Evolutionary conservation across 495 filamentous ascomycete genomes (phyloP).

Genomic region (Penicillium cataractarum): DNA sequence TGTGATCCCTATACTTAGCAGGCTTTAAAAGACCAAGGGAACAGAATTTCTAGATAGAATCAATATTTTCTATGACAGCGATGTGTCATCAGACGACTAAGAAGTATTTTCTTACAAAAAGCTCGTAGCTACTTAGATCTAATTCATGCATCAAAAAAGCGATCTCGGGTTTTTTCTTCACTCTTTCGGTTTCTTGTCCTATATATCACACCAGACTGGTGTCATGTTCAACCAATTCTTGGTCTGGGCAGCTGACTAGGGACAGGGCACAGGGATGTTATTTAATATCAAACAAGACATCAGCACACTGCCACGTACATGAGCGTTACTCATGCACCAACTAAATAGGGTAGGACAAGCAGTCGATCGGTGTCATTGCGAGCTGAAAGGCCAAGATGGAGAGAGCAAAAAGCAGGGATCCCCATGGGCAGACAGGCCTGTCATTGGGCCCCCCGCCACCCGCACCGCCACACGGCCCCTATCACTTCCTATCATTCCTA

Average conservation of each 20-base stretch:
- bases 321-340: not conserved
- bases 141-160: not conserved
- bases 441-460: constrained; percentile 21
- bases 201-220: not conserved
- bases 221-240: not conserved
- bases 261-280: constrained; percentile 6
- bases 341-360: constrained; percentile 8
- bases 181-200: not conserved
- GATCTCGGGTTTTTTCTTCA: not conserved
- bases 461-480: constrained; percentile 36
- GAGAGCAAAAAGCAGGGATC: constrained; percentile 6
- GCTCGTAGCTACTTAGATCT: no score
- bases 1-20: no score
- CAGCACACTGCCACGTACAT: constrained; percentile 11
- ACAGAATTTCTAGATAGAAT: no score
- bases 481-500: constrained; percentile 25
- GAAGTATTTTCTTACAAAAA: no score
- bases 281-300: constrained; percentile 17
- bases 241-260: constrained; percentile 4
- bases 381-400: constrained; percentile 7
- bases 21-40: no score
- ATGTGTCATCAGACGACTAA: no score
- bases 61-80: no score
- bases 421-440: constrained; percentile 10
- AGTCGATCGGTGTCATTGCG: constrained; percentile 10